Percentiles rank a stretch among this genome's conserved stretches.
phyloP scores from a whole-genome alignment of 2,329 filamentous ascomycete genomes.

The Fusarium anthophilum region DNA sequence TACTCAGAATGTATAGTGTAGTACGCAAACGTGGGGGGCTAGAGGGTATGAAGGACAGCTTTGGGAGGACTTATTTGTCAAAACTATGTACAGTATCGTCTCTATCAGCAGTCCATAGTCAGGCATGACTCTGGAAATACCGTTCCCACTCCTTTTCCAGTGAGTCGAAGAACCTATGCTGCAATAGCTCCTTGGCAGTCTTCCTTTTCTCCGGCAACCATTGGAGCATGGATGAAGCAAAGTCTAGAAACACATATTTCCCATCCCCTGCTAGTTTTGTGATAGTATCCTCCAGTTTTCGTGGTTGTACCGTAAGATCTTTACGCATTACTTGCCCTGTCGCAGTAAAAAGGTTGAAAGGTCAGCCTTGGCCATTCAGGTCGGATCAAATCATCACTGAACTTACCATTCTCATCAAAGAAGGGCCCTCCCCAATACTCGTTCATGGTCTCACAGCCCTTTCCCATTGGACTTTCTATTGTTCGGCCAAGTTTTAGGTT shows the following conservation, averaged over 20 bases:
- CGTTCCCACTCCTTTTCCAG: neutral
- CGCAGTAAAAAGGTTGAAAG: neutral
- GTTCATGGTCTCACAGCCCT: conserved; percentile 29
- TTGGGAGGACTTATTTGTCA: too few relatives aligned
- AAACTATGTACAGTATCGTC: too few relatives aligned
- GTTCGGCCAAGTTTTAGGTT: neutral
- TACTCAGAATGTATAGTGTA: too few relatives aligned
- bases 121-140: neutral
- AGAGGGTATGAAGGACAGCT: too few relatives aligned
- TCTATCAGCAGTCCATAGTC: neutral
- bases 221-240: conserved; percentile 38
- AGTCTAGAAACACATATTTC: conserved; percentile 36
- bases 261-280: conserved; percentile 32
- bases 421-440: conserved; percentile 36
- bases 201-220: conserved; percentile 41
- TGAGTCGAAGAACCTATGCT: conserved; percentile 35
- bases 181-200: conserved; percentile 35
- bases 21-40: too few relatives aligned
- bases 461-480: neutral
- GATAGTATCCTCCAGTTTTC: conserved; percentile 20
- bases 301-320: neutral
- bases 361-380: neutral
- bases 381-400: accelerated
- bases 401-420: conserved; percentile 20
- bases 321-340: neutral